Evolutionary conservation across 2,329 filamentous ascomycete genomes (phyloP), one percentile per base, ranked within the genome.

Genomic region (Rhynchosporium graminicola): DNA sequence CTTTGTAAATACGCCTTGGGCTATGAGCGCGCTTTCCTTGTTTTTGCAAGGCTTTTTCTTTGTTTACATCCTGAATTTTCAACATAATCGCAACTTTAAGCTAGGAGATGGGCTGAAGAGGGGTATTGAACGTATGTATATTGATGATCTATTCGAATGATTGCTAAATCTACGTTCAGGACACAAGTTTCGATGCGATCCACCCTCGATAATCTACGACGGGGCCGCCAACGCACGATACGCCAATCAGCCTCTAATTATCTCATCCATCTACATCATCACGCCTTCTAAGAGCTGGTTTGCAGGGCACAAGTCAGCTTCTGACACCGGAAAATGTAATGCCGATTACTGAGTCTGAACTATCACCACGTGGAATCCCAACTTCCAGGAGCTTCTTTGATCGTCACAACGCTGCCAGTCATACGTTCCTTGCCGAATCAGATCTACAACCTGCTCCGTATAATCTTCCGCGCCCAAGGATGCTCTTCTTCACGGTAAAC

Each of bases 401-500:
- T 36, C 15, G 15, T 2, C 12, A 8, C 10, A 29, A 6, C 20
- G 46, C 12, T 28, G 28, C 40, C 8, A 20, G 13, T 28, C 7
- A 26, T 15, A 26, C 33, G 15, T 28, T 31, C 13, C 54, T 26
- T 6, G 9, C 9, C 10, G 2, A 6, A 13, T 20, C 28, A 6
- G 9, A 31, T 57, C 54, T 57, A 57, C 7, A 57, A n/a, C 13
- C 40, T 43, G 31, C 54, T 57, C 9, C 54, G 54, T 2, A 45
- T 15, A 57, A 57, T 57, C 28, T 57, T 57, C 6, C 40, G 26
- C 15, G 54, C 54, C 54, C 46, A 60, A 10, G 58, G 58, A 55
- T 60, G 58, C 4, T 55, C 58, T 15, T 55, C 58, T 10, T 40
- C 42, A 1, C 51, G 38, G n/a, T 60, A 55, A 4, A 63, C 56